Evolutionary conservation across 2,329 filamentous ascomycete species (phyloP).

Genomic region (Penicillium sumatraense): DNA sequence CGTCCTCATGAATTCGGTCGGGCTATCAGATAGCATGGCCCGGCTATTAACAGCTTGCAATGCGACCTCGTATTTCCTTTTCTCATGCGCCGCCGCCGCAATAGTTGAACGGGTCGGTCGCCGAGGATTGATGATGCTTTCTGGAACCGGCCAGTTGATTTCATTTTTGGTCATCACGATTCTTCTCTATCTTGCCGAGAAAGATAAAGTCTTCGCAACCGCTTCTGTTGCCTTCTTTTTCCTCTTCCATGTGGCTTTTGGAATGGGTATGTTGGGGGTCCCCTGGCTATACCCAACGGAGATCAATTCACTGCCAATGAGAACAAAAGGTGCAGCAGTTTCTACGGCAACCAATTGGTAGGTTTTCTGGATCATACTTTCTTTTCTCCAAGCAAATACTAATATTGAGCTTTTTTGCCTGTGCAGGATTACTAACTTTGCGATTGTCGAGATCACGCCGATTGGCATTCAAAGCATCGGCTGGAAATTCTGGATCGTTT

Average conservation of each 20-base stretch:
- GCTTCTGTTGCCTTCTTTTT: conserved; percentile 21
- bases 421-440: conserved; percentile 30
- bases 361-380: conserved; percentile 17
- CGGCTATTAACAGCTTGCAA: conserved; percentile 53
- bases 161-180: conserved; percentile 57
- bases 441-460: conserved; percentile 51
- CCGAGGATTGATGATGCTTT: conserved; percentile 55
- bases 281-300: conserved; percentile 54
- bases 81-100: conserved; percentile 47
- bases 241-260: conserved; percentile 15
- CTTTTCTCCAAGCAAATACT: conserved; percentile 25
- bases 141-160: conserved; percentile 53
- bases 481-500: conserved; percentile 52
- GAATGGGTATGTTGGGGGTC: conserved; percentile 27
- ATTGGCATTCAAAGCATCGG: conserved; percentile 47
- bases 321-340: conserved; percentile 53
- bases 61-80: conserved; percentile 52
- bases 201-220: conserved; percentile 4
- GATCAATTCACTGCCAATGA: conserved; percentile 55
- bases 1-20: conserved; percentile 50
- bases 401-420: conserved; percentile 1
- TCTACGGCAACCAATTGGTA: conserved; percentile 56
- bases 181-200: conserved; percentile 30
- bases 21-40: conserved; percentile 39
- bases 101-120: conserved; percentile 56